Base-by-base conservation (phyloP, 2,329 filamentous ascomycete species). In the Exophiala bonariae region DNA sequence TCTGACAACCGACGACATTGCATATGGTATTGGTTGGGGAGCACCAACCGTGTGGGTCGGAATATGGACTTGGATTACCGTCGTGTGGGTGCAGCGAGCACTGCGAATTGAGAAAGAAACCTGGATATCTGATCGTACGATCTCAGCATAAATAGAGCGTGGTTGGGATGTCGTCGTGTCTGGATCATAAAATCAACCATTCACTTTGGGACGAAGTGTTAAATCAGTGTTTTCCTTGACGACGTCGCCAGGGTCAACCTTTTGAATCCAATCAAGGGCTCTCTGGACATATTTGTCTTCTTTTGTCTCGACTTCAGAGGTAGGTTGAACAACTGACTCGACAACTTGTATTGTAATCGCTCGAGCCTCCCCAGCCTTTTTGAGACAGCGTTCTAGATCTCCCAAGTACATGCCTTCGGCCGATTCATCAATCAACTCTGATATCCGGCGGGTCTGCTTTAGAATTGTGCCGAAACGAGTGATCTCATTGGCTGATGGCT, bases 1-100 rank as follows among this genome's bases (percentile, higher is more conserved):
- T 20, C 74, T 72, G 0, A 68, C 74, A 7, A 64, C 68, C 1
- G 59, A 72, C 49, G 66, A 70, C 22, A 66, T 77, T 26, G 76
- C 73, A 4, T 79, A 76, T 55, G 70, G 64, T n/a, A 5, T 72
- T 48, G 70, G 71, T 49, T 68, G 71, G 69, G 50, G 61, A 18
- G 60, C 70, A 10, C 68, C 69, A 2, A 67, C 70, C 22, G 59
- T 63, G 20, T 73, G 69, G 69, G 66, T 64, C 4, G 58, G 51
- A 11, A 18, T 73, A 8, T 72, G 72, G 70, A 69, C 66, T 1
- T 41, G 69, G 16, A 68, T 73, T 40, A 74, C 71, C 17, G 71
- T 74, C 37, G 62, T 65, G 7, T 73, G 71, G 72, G 71, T 72
- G 1, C 64, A 70, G 45, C 66, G 66, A 45, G 67, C 70, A 31